Base-by-base conservation (phyloP, 164 flowering plant genomes). In the Santalum album region DNA sequence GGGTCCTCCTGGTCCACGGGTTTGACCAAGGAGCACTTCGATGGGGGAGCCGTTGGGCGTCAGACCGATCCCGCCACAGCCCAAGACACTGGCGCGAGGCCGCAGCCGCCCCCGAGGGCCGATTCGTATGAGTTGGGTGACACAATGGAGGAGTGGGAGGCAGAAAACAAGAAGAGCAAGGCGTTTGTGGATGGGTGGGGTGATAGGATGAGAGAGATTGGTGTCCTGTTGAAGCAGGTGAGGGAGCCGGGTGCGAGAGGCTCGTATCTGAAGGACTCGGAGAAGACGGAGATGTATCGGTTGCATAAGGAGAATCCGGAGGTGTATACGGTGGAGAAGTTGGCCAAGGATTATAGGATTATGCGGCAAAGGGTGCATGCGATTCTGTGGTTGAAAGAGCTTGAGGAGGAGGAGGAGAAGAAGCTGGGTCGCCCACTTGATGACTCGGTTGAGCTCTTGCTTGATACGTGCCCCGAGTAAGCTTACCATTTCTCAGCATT, bases 341-440 rank as follows among this genome's bases (percentile, higher is more conserved):
- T 91, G 56, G 98, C 98, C 0, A 83, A 82, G 63, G 96, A 91
- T 58, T 91, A 82, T 55, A 69, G 87, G 68, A 79, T 91, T 16
- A 78, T 91, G 96, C 68, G 96, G 68, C 98, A 91, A 68, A 70
- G 98, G 57, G 98, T 91, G 39, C 95, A 86, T 49, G 95, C 96
- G 12, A 88, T 91, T 69, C 75, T 91, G 54, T 91, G 91, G 91
- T 72, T 91, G 38, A 88, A 86, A 71, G 86, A 91, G 69, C 55
- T 59, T 23, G 95, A 88, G 63, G 98, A 84, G 64, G 92, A 88
- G 63, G 78, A 72, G 69, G 96, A 86, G 84, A 82, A 77, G 65
- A 91, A 76, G 75, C 80, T 75, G 19, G 98, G 98, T 4, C 78
- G 56, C 34, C 87, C 94, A 0, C 58, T 87, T 63, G 95, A 86